These are phyloP conservation scores for Boeremia exigua DNA, from an alignment of 2,329 filamentous ascomycete species.

Conservation along the genomic window DNA sequence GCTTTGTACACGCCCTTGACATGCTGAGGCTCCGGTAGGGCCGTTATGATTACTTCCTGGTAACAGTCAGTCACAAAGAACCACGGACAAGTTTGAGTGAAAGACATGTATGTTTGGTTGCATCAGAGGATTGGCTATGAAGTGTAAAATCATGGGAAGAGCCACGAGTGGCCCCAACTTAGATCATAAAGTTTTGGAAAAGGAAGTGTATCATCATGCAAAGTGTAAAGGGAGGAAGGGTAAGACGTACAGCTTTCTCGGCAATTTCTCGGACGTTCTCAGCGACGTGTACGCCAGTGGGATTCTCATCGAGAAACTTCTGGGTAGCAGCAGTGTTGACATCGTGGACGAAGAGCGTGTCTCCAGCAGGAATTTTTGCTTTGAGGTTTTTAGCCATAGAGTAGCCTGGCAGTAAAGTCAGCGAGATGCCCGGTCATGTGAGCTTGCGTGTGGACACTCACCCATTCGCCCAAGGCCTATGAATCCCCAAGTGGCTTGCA, in stretches of 20 bases:
- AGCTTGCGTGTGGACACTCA: conserved; percentile 37
- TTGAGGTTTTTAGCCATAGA: conserved; percentile 76
- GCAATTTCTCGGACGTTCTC: conserved; percentile 66
- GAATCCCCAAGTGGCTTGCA: conserved; percentile 57
- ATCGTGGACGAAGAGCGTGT: conserved; percentile 70
- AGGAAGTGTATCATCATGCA: conserved; percentile 58
- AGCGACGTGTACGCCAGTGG: conserved; percentile 62
- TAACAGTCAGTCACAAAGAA: conserved; percentile 27
- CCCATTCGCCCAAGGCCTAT: conserved; percentile 60
- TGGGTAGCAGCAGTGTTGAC: conserved; percentile 64
- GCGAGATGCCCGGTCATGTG: conserved; percentile 27
- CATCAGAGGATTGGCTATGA: conserved; percentile 79
- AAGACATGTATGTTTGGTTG: conserved; percentile 14
- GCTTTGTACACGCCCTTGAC: conserved; percentile 81
- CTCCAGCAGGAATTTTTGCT: conserved; percentile 67
- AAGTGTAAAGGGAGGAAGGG: conserved; percentile 9
- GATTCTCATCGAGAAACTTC: conserved; percentile 64
- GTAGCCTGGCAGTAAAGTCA: conserved; percentile 59
- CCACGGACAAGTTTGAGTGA: conserved; percentile 3
- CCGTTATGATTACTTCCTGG: conserved; percentile 85
- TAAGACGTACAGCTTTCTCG: conserved; percentile 67
- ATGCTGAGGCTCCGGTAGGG: conserved; percentile 86
- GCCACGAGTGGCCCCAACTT: conserved; percentile 70
- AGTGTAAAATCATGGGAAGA: conserved; percentile 66
- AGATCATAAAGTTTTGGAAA: conserved; percentile 68